Conservation (phyloP, 1,284 basidiomycete genomes). For the Cutaneotrichosporon arboriforme region DNA sequence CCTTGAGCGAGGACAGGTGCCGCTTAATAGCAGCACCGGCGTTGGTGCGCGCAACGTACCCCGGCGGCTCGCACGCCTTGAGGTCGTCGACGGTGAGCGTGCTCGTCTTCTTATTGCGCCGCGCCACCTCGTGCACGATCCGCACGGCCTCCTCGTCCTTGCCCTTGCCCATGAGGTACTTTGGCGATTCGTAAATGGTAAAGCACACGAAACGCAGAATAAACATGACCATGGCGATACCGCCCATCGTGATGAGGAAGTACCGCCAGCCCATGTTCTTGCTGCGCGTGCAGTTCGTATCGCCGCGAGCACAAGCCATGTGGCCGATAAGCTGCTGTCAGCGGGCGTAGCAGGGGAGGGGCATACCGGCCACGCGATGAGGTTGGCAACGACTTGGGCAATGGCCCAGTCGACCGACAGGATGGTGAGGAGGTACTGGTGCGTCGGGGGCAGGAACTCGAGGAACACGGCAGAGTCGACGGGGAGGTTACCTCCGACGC, state of each 20-base stretch:
- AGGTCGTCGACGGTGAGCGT: slow-evolving; percentile 54
- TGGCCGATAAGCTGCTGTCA: slow-evolving; percentile 21
- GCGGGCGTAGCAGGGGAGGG: background rate
- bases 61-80: slow-evolving; percentile 35
- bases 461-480: slow-evolving; percentile 58
- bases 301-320: slow-evolving; percentile 14
- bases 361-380: slow-evolving; percentile 30
- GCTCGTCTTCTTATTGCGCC: slow-evolving; percentile 53
- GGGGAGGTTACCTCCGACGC: slow-evolving; percentile 58
- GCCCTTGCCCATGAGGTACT: slow-evolving; percentile 52
- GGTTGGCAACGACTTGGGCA: slow-evolving; percentile 45
- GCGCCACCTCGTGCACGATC: slow-evolving; percentile 52
- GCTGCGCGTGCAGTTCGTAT: slow-evolving; percentile 17
- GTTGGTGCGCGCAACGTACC: slow-evolving; percentile 15
- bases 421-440: slow-evolving; percentile 57
- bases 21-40: slow-evolving; percentile 25
- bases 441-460: slow-evolving; percentile 55
- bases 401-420: slow-evolving; percentile 63
- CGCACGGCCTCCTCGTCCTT: slow-evolving; percentile 57
- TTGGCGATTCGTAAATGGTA: slow-evolving; percentile 56
- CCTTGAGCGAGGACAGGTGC: slow-evolving; percentile 47
- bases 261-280: slow-evolving; percentile 49
- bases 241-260: slow-evolving; percentile 54
- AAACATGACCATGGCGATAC: slow-evolving; percentile 50
- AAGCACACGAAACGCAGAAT: slow-evolving; percentile 41